Conservation (phyloP, 1,284 basidiomycete genomes). For the Cryptococcus jaspeensis region DNA sequence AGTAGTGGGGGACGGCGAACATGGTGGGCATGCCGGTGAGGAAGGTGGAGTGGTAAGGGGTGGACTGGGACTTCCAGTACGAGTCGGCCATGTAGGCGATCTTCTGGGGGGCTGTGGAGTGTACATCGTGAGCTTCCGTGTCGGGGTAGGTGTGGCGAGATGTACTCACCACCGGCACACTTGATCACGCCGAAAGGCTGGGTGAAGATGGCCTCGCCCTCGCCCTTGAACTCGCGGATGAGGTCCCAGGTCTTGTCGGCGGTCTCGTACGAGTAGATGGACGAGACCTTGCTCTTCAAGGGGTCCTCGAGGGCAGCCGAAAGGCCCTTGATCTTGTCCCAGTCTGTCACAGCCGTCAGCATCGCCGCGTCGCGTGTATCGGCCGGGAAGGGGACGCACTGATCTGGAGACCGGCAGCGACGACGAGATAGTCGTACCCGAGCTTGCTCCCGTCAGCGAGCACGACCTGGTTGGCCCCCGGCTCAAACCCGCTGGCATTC, state of each 20-base stretch:
- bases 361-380: too few species aligned
- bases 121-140: neutral
- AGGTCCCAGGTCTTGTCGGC: slow-evolving; percentile 84
- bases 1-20: slow-evolving; percentile 84
- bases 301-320: slow-evolving; percentile 73
- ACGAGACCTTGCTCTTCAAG: slow-evolving; percentile 71
- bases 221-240: slow-evolving; percentile 73
- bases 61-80: slow-evolving; percentile 53
- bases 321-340: slow-evolving; percentile 74
- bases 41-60: slow-evolving; percentile 69
- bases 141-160: neutral
- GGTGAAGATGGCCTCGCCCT: slow-evolving; percentile 78
- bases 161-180: slow-evolving; percentile 72
- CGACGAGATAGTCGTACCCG: slow-evolving; percentile 81
- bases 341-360: slow-evolving; percentile 45
- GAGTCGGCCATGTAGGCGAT: slow-evolving; percentile 86
- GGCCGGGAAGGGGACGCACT: slow-evolving; percentile 45
- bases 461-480: slow-evolving; percentile 69
- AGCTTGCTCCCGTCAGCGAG: slow-evolving; percentile 68
- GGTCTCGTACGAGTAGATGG: slow-evolving; percentile 88
- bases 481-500: slow-evolving; percentile 73
- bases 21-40: slow-evolving; percentile 90
- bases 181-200: slow-evolving; percentile 94
- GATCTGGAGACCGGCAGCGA: slow-evolving; percentile 83
- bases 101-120: slow-evolving; percentile 73